phyloP scores from a whole-genome alignment of 352 stramenopile genomes.

The Globisporangium nunn region DNA sequence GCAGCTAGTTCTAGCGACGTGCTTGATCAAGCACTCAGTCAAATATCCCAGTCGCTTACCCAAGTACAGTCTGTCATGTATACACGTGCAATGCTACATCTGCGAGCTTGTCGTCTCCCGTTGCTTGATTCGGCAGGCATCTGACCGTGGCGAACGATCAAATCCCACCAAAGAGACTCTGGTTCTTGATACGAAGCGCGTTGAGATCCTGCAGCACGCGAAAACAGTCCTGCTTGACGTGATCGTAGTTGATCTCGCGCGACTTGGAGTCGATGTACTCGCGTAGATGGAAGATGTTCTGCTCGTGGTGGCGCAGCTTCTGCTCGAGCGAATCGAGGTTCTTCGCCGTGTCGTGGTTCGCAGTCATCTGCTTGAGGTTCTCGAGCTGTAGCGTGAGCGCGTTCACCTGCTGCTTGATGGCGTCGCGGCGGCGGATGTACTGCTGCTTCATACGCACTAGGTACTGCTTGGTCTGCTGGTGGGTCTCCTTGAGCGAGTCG shows the following conservation, averaged over 20 bases:
- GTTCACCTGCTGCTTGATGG: constrained; percentile 82
- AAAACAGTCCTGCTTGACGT: constrained; percentile 77
- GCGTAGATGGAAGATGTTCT: constrained; percentile 89
- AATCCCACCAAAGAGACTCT: constrained; percentile 21
- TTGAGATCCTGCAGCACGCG: constrained; percentile 72
- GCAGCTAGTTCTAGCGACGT: no score
- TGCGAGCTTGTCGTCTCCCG: background rate
- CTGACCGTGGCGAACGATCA: background rate
- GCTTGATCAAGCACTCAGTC: no score
- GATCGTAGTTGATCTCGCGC: constrained; percentile 86
- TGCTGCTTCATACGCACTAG: constrained; percentile 67
- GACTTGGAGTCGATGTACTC: constrained; percentile 87
- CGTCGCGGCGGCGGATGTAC: constrained; percentile 79
- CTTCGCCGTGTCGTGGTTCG: constrained; percentile 72
- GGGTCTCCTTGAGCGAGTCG: constrained; percentile 75
- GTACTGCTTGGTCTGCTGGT: constrained; percentile 74
- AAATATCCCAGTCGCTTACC: no score
- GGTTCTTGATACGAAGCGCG: constrained; percentile 53
- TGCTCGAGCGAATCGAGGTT: constrained; percentile 82
- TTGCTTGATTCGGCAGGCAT: background rate
- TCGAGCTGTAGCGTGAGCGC: constrained; percentile 58
- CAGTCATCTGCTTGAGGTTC: constrained; percentile 63
- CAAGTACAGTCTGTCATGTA: no score
- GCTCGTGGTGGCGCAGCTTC: constrained; percentile 87
- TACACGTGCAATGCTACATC: background rate